Percentiles rank a stretch among this genome's conserved stretches.
These are phyloP conservation scores for Plantago coronopus DNA, from an alignment of 305 asterid genomes.

Conservation along the genomic window DNA sequence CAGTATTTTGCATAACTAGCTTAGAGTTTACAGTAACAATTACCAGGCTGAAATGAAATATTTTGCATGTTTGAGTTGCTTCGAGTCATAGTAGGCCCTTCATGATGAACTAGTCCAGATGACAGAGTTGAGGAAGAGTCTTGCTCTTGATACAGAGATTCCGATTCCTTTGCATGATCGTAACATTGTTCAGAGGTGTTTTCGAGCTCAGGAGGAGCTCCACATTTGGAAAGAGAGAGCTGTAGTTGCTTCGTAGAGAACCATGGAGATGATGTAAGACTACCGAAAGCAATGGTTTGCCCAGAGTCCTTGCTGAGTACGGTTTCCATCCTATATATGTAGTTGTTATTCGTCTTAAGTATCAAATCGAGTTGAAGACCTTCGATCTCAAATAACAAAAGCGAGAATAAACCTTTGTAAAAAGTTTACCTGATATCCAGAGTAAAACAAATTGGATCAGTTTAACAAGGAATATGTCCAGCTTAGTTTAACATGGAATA, in stretches of 20 bases:
- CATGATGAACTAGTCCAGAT: constrained; percentile 36
- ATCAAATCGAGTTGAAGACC: constrained; percentile 12
- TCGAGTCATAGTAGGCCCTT: constrained; percentile 31
- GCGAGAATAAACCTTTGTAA: background rate
- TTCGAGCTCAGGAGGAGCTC: constrained; percentile 21
- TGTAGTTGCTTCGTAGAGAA: constrained; percentile 31
- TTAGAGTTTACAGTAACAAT: background rate
- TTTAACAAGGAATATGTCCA: background rate
- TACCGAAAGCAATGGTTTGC: constrained; percentile 27
- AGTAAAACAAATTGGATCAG: constrained; percentile 1
- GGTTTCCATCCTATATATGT: constrained; percentile 35
- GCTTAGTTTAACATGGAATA: background rate
- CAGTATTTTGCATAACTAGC: background rate
- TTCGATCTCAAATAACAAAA: constrained; percentile 19
- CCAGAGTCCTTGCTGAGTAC: constrained; percentile 29
- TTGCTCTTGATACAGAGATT: constrained; percentile 41
- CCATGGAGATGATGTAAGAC: constrained; percentile 32
- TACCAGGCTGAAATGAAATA: constrained; percentile 42
- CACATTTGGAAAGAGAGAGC: constrained; percentile 32
- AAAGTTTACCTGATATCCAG: constrained; percentile 25
- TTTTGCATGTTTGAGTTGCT: constrained; percentile 34
- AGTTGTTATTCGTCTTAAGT: constrained; percentile 2
- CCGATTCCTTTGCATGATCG: constrained; percentile 31
- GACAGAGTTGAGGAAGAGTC: constrained; percentile 51
- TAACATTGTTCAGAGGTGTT: constrained; percentile 20